Evolutionary conservation across 495 filamentous ascomycete genomes (phyloP), one percentile per base, ranked within the genome.

Genomic region (Massariosphaeria phaeospora): DNA sequence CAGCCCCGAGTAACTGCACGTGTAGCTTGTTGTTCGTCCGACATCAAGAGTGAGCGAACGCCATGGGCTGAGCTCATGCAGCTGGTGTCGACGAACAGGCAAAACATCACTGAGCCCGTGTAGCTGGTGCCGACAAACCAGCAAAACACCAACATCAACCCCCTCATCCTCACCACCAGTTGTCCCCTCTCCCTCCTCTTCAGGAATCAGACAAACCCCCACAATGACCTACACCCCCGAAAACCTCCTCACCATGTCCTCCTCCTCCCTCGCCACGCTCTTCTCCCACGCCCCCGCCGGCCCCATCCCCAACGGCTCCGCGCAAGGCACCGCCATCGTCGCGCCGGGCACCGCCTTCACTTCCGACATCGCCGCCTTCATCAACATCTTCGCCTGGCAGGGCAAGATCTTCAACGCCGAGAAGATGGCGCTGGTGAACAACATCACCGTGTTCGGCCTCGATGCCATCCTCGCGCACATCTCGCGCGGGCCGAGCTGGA

Each of bases 331-430:
- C 12, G 46, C 46, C 8, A 49, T 49, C 46, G 29, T 49, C 21
- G 46, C 31, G 31, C 46, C 46, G 7, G 46, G 46, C 46, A 49
- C 46, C 31, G 17, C 46, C 21, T 49, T 49, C 46, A 49, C 46
- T 5, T 31, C 29, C 29, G 46, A 49, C 4, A 49, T 49, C 46
- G 46, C 46, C 46, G 7, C 35, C 18, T 35, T 49, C 46, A 49
- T 49, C 46, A 49, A 25, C 46, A 20, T 49, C 46, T 49, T 49
- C 46, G 46, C 46, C 30, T 49, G 46, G 46, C 46, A 49, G 46
- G 46, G 46, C 46, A 49, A 49, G 31, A 25, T 49, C 30, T 49
- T 49, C 46, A 38, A 49, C 21, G 31, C 46, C 13, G 46, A 49
- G 10, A 49, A 49, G 31, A 49, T 36, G 46, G 46, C 31, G 12